Evolutionary conservation across 768 basidiomycete genomes (phyloP), one percentile per base, ranked within the genome.

Genomic region (Chalciporus chontae): DNA sequence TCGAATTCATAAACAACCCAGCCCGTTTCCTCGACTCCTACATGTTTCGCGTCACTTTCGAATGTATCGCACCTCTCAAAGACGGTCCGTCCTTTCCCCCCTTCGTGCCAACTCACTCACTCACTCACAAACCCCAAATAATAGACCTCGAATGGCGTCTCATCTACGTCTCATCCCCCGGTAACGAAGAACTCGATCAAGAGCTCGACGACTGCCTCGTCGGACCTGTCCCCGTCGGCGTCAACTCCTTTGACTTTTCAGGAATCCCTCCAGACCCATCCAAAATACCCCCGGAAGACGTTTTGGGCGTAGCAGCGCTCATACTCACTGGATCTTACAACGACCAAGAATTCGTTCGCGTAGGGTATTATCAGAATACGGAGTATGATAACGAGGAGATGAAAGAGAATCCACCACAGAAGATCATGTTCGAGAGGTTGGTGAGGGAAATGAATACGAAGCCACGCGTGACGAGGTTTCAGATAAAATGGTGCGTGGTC

Each of bases 361-460:
- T 99, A 23, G 96, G 96, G 7, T 98, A 99, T 67, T 99, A 99
- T 69, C 96, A 98, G 71, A 94, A 98, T 64, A 97, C 94, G 21
- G 95, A 98, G 69, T 98, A 97, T 64, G 95, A 96, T 67, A 91
- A 89, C 59, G 90, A 93, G 46, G 92, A 91, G 69, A 85, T 94
- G 84, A 87, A 84, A 66, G 79, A 84, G 62, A 78, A 70, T 13
- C 87, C 84, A 14, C 86, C 90, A 8, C 75, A 78, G 49, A 58
- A 61, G 32, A 89, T 92, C 45, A 69, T 81, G 62, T 88, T 93
- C 64, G 87, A 94, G 21, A 73, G 83, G 40, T 71, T 99, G 24
- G 81, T 90, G 53, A 77, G 96, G 55, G 91, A 94, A 60, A 85
- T 97, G 66, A 93, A 84, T 57, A 77, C 84, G 43, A 97, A 96